These are phyloP conservation scores for Laburnicola sp. DNA, from an alignment of 2,329 filamentous ascomycete genomes.

Conservation along the genomic window DNA sequence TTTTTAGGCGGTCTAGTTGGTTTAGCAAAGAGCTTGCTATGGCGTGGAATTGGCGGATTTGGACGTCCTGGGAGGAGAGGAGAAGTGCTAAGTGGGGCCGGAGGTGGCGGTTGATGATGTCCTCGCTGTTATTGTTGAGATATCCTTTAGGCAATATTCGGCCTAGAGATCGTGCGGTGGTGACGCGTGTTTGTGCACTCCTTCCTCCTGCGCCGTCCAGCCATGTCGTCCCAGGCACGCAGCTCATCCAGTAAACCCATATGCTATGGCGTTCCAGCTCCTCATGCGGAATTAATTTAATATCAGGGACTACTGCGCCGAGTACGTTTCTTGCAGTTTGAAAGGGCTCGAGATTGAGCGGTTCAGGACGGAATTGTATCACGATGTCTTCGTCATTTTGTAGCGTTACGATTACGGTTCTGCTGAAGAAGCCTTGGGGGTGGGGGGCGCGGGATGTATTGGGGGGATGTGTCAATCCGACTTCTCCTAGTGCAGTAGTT, in stretches of 20 bases:
- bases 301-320: constrained; percentile 21
- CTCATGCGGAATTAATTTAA: constrained; percentile 17
- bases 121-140: constrained; percentile 6
- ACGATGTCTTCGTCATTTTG: constrained; percentile 16
- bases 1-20: constrained; percentile 17
- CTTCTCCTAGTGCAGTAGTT: too few relatives aligned
- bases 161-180: constrained; percentile 4
- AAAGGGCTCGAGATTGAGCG: constrained; percentile 20
- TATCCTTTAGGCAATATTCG: constrained; percentile 10
- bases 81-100: constrained; percentile 13
- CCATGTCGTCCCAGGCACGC: constrained; percentile 21
- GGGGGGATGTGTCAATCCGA: too few relatives aligned
- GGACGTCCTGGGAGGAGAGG: constrained; percentile 10
- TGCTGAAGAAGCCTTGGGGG: constrained; percentile 27
- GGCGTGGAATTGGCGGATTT: constrained; percentile 12
- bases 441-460: constrained; percentile 16
- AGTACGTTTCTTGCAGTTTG: constrained; percentile 17
- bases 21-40: constrained; percentile 9
- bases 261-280: constrained; percentile 17
- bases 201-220: constrained; percentile 11
- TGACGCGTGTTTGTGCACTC: constrained; percentile 5
- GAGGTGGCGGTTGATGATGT: constrained; percentile 10
- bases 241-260: constrained; percentile 24
- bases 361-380: constrained; percentile 25
- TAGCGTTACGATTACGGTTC: constrained; percentile 23